Base-by-base conservation (phyloP, 2,329 filamentous ascomycete species). In the Corinectria fuckeliana region DNA sequence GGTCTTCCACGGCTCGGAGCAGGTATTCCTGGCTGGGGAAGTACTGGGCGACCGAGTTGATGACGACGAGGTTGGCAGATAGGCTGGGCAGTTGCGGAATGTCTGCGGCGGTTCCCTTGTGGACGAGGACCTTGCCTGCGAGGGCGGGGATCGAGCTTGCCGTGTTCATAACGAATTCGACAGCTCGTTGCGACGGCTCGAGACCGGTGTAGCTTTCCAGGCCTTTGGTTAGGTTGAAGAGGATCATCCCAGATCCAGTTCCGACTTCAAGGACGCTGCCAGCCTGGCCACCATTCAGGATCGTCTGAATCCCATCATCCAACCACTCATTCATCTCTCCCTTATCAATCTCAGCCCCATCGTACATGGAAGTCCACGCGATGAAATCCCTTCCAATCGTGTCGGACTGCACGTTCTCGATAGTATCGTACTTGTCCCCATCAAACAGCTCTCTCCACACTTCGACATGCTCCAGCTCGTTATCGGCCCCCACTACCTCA, bases 351-450 rank as follows among this genome's bases (percentile, higher is more conserved):
- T 58, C 9, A 0, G 13, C 61, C 4, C 71, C 72, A 34, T 74
- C 67, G 26, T 73, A 74, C 69, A 72, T 72, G 0, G 73, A 75
- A 4, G 62, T 72, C 74, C 74, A 75, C 9, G 68, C 70, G 1
- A 60, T 63, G 25, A 75, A 75, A 34, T 75, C 72, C 2, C 56
- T 50, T 0, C 72, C 72, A 28, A 70, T 58, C 1, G 21, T 34
- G 1, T 56, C 56, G 1, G 38, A 11, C 8, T 62, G 41, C 1
- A 70, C 41, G 8, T 26, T 18, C 5, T 61, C 53, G n/a, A 71
- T 56, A 6, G 54, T 50, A 9, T 39, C 28, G 23, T 71, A 71
- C 8, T 32, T 58, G 4, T 49, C 58, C 0, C 9, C 39, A 13
- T 70, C 64, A 10, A 69, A 66, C 2, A 65, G 48, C 32, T 36